Evolutionary conservation across 2,329 filamentous ascomycete genomes (phyloP).

Genomic region (Fusarium papillatum): DNA sequence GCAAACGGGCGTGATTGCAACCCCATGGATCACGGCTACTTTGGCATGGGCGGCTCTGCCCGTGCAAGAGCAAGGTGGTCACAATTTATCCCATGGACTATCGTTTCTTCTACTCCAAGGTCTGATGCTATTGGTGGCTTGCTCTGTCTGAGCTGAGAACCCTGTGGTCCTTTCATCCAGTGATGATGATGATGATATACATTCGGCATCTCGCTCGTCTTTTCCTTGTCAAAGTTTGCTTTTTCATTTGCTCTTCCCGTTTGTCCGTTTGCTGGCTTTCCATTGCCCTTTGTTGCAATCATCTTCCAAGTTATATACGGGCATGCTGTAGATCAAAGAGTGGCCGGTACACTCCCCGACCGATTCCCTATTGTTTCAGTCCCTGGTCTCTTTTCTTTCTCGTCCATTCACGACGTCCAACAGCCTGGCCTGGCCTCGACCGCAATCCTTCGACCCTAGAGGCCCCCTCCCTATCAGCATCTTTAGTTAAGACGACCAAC

Average conservation of each 20-base stretch:
- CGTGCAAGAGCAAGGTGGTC: conserved; percentile 11
- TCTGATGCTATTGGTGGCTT: not conserved
- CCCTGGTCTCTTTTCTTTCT: not conserved
- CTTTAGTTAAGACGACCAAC: not conserved
- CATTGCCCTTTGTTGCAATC: too few species aligned
- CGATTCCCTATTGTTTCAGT: not conserved
- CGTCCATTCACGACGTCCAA: conserved; percentile 26
- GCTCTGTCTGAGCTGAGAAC: conserved; percentile 24
- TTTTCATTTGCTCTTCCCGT: not conserved
- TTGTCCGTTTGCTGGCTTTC: conserved; percentile 7
- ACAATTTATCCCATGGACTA: not conserved
- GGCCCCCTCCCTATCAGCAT: conserved; percentile 13
- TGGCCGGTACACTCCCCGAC: conserved; percentile 25
- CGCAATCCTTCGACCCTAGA: conserved; percentile 7
- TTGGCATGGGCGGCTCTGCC: conserved; percentile 24
- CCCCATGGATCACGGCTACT: conserved; percentile 10
- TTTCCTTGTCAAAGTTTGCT: conserved; percentile 12
- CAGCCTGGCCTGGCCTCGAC: conserved; percentile 34
- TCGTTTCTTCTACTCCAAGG: not conserved
- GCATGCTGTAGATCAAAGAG: conserved; percentile 22
- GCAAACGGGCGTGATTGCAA: conserved; percentile 8
- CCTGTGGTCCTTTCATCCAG: conserved; percentile 25
- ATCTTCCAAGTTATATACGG: not conserved
- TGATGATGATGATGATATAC: conserved; percentile 28
- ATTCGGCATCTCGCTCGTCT: conserved; percentile 15